Conservation (phyloP, 805 yeast genomes). For the Saccharomycopsis sp. region DNA sequence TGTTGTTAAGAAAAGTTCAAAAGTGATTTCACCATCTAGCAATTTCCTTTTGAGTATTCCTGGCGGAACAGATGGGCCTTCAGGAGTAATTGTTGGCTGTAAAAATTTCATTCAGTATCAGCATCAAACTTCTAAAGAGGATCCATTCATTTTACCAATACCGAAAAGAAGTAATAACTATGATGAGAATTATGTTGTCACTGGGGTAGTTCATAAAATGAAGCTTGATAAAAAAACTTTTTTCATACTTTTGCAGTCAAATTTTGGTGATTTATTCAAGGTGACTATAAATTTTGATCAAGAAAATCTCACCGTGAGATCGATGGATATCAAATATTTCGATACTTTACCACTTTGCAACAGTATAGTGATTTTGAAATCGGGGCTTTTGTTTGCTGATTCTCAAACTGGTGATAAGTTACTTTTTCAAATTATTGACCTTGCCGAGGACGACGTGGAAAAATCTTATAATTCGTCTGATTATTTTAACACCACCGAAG, state of each 20-base stretch:
- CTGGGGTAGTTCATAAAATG: slow-evolving; percentile 59
- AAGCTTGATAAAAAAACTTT: slow-evolving; percentile 40
- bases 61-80: slow-evolving; percentile 60
- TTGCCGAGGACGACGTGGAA: slow-evolving; percentile 55
- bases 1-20: slow-evolving; percentile 48
- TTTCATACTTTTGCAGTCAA: slow-evolving; percentile 64
- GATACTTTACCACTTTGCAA: slow-evolving; percentile 64
- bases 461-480: slow-evolving; percentile 25
- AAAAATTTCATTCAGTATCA: slow-evolving; percentile 47
- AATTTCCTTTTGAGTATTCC: slow-evolving; percentile 62
- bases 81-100: slow-evolving; percentile 63
- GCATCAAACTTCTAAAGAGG: slow-evolving; percentile 28
- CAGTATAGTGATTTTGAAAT: slow-evolving; percentile 52
- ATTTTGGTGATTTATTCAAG: slow-evolving; percentile 71
- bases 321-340: slow-evolving; percentile 56
- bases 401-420: slow-evolving; percentile 55
- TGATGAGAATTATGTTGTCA: slow-evolving; percentile 34
- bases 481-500: slow-evolving; percentile 26
- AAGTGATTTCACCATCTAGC: slow-evolving; percentile 34
- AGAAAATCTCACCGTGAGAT: slow-evolving; percentile 30
- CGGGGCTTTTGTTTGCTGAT: slow-evolving; percentile 72
- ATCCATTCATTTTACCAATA: slow-evolving; percentile 39
- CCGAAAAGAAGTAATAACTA: slow-evolving; percentile 39
- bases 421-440: slow-evolving; percentile 70
- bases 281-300: slow-evolving; percentile 44